Percentiles rank a stretch among this genome's conserved stretches.
These are phyloP conservation scores for Geotrichum armillariae DNA, from an alignment of 1,139 yeast genomes.

Conservation along the genomic window DNA sequence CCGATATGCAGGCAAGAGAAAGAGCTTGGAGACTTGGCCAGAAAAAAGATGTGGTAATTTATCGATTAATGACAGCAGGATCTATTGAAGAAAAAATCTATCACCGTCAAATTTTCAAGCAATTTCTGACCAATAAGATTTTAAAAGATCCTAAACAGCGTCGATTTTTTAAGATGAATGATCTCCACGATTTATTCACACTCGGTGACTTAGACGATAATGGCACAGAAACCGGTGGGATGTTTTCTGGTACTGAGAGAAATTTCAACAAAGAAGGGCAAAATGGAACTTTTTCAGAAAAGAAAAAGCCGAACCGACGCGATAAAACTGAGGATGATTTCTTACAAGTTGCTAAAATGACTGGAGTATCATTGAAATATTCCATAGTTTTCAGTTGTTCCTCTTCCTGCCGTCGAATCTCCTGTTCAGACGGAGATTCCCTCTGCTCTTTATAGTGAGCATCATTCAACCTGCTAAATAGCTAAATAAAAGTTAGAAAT, in stretches of 20 bases:
- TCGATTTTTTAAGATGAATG: constrained; percentile 88
- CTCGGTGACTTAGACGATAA: constrained; percentile 73
- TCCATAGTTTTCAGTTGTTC: constrained; percentile 16
- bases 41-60: constrained; percentile 88
- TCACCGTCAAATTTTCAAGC: constrained; percentile 95
- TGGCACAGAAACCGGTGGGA: constrained; percentile 59
- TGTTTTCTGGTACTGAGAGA: constrained; percentile 57
- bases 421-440: constrained; percentile 12
- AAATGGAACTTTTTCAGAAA: constrained; percentile 37
- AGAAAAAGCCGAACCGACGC: constrained; percentile 26
- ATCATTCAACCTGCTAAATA: constrained; percentile 14
- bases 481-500: background rate
- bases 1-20: constrained; percentile 95
- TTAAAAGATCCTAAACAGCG: constrained; percentile 94
- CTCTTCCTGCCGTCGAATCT: constrained; percentile 12
- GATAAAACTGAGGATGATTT: constrained; percentile 48
- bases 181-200: constrained; percentile 83
- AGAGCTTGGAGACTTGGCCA: constrained; percentile 98
- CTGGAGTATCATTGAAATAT: constrained; percentile 46
- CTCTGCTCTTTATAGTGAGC: constrained; percentile 12
- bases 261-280: constrained; percentile 35
- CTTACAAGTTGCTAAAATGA: constrained; percentile 51
- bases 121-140: constrained; percentile 88
- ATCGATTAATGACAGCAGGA: constrained; percentile 90
- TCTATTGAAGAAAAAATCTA: constrained; percentile 95